Base-by-base conservation (phyloP, 2,329 filamentous ascomycete species). In the Podosphaera leucotricha region DNA sequence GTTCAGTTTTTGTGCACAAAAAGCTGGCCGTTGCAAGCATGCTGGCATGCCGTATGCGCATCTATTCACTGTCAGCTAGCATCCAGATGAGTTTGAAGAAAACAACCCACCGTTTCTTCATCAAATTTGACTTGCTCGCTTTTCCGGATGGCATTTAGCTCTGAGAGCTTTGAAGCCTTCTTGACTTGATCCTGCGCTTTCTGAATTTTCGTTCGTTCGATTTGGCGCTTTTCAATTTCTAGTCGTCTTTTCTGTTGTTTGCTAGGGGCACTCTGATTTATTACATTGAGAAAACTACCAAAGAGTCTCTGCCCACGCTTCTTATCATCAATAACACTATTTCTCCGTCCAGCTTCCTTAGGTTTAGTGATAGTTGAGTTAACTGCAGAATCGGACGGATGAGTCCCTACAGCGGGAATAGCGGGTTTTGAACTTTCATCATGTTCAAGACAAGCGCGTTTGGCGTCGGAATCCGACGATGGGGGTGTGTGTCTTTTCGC, bases 271-370 rank as follows among this genome's bases (percentile, higher is more conserved):
- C 71, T 77, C 62, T 87, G 80, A 60, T 78, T 84, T 47, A 92
- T 68, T 33, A 55, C 55, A 46, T 52, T 59, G 7, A 59, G 41
- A 15, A 92, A 63, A 30, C 78, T 81, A 48, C 87, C 86, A 57
- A 94, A 94, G 48, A 95, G 67, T 44, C 87, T 72, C 60, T 81
- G 79, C 19, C 82, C 81, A 33, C 87, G 78, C 58, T 81, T 84
- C 60, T 77, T 83, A 58, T 95, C 87, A 54, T 92, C 80, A 46
- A 75, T 65, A 22, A 66, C 62, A 43, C 68, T 61, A 45, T 58
- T 64, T 49, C 59, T 62, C 43, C 65, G 62, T 43, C 61, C n/a
- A 20, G n/a, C 42, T 37, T 35, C 42, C n/a, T 21, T 43, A 16
- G 30, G 30, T 13, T 43, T 24, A 8, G 13, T 15, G 13, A 15